Evolutionary conservation across 2,329 filamentous ascomycete species (phyloP), one percentile per base, ranked within the genome.

Genomic region (Drechslerella dactyloides): DNA sequence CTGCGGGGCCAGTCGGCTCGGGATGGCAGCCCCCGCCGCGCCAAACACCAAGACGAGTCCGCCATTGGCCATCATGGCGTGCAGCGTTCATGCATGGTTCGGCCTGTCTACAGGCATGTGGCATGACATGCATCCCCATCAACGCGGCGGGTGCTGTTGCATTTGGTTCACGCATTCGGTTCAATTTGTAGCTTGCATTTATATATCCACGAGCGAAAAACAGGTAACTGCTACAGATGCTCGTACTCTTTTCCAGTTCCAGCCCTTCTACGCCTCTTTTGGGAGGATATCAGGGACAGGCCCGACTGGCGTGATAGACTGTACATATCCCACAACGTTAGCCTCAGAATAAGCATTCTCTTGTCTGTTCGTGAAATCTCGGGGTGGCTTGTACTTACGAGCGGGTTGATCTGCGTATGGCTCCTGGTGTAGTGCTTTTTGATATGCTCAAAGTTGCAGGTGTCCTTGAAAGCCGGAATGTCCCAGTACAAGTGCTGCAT

Each of bases 381-480:
- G 17, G 35, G 21, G 3, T 33, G 8, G 8, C 27, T 33, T 33
- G 27, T n/a, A 61, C 72, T 72, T 55, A 74, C 72, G 55, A 82
- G 80, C 15, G 86, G 87, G 80, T 89, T 89, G 78, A 89, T 88
- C 81, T 89, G 84, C 8, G 82, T 83, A 77, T 87, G 85, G 75
- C 84, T 86, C 76, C 83, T 82, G 70, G 85, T 76, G 44, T 77
- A 76, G 42, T 76, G 75, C 68, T 74, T 62, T 85, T 96, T 97
- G 82, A 97, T 97, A 81, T 99, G 94, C 79, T 96, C 86, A 79
- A 96, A 96, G 80, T 97, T 86, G 21, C 93, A 96, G 73, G 92
- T 94, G 57, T 90, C 86, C 74, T 83, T 82, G 81, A 96, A 97
- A 1, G 91, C 91, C 0, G 87, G 83, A 23, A 87, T 79, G 75